These are phyloP conservation scores for Ilyonectria destructans DNA, from an alignment of 2,329 filamentous ascomycete species.

Conservation along the genomic window DNA sequence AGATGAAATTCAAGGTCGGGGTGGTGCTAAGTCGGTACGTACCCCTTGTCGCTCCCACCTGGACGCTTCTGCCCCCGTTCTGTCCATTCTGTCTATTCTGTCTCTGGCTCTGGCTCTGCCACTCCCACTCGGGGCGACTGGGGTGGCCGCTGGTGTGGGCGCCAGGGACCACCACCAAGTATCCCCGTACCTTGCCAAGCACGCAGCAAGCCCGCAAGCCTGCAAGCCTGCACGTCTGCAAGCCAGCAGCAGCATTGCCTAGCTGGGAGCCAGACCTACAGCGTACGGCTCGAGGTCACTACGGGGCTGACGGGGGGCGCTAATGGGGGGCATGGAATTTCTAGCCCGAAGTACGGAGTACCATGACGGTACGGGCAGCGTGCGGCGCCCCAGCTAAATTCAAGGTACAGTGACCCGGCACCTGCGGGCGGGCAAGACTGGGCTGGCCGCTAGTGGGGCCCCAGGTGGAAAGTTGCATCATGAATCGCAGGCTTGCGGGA, in stretches of 20 bases:
- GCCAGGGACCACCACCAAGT: constrained; percentile 31
- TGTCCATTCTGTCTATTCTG: constrained; percentile 49
- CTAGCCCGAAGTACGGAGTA: constrained; percentile 30
- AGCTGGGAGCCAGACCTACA: constrained; percentile 44
- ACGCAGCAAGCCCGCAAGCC: constrained; percentile 9
- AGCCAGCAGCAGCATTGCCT: constrained; percentile 23
- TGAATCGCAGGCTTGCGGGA: constrained; percentile 26
- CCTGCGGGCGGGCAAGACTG: constrained; percentile 40
- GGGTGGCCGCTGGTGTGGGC: constrained; percentile 37
- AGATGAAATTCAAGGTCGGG: constrained; percentile 55
- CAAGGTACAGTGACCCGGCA: constrained; percentile 18
- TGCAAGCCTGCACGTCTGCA: constrained; percentile 12
- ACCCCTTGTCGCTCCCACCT: constrained; percentile 40
- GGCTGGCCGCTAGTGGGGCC: constrained; percentile 44
- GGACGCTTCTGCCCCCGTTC: constrained; percentile 41
- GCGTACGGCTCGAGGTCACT: constrained; percentile 40
- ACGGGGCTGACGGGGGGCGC: constrained; percentile 46
- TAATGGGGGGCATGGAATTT: constrained; percentile 34
- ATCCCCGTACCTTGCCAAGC: constrained; percentile 18
- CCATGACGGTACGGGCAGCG: constrained; percentile 30
- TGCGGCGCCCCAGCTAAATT: constrained; percentile 25
- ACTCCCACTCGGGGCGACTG: constrained; percentile 42
- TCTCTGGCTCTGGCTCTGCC: constrained; percentile 35
- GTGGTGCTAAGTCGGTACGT: constrained; percentile 51
- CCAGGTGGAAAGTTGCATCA: constrained; percentile 47